A percentile compares a stretch with the other conserved stretches of the same genome.
Conservation (phyloP, 225 moss, liverwort and hornwort genomes). For the Physcomitrium patens region DNA sequence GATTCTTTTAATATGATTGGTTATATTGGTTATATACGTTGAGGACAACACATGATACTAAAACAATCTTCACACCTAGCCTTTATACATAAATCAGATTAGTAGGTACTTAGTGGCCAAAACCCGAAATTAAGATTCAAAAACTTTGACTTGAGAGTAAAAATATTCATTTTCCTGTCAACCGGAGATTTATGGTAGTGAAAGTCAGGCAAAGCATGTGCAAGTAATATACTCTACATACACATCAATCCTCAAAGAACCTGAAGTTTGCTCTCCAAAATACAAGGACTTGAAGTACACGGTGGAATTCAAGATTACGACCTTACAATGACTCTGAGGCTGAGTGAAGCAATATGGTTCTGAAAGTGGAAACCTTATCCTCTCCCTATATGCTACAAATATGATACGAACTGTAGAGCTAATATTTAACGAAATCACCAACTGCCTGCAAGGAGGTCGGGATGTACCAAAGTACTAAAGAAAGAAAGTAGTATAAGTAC, state of each 20-base stretch:
- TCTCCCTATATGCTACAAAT: slow-evolving; percentile 54
- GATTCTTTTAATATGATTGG: no score
- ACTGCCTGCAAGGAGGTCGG: slow-evolving; percentile 19
- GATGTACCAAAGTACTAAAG: slow-evolving; percentile 2
- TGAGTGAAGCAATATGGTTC: slow-evolving; percentile 38
- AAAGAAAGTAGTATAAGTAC: background rate
- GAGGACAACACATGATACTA: no score
- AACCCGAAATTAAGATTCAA: no score
- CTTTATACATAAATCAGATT: no score
- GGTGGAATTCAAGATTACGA: slow-evolving; percentile 41
- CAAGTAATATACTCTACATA: slow-evolving; percentile 15
- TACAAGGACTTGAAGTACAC: slow-evolving; percentile 51
- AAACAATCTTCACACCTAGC: no score
- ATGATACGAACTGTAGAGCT: slow-evolving; percentile 43
- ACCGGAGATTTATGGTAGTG: no score
- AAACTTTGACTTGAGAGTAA: no score
- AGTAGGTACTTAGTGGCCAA: no score
- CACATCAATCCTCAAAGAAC: slow-evolving; percentile 36
- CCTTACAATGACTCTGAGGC: slow-evolving; percentile 39
- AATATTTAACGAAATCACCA: slow-evolving; percentile 34
- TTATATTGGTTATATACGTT: no score
- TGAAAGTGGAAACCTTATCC: slow-evolving; percentile 41
- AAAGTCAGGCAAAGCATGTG: no score
- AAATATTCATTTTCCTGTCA: no score
- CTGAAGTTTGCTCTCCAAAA: slow-evolving; percentile 45